Conservation (phyloP, 805 yeast genomes). For the Candida ponderosae region DNA sequence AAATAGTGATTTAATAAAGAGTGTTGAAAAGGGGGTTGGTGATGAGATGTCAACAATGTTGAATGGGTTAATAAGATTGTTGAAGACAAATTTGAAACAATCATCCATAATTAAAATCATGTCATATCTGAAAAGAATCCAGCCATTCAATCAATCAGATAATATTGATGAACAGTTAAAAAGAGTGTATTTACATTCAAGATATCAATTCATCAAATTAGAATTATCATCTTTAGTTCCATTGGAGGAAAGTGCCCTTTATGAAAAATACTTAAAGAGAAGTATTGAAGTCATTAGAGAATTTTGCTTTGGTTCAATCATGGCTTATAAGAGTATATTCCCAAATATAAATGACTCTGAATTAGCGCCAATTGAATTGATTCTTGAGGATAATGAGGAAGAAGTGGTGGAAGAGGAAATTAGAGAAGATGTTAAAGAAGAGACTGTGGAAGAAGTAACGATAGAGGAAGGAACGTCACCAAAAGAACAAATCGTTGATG, state of each 20-base stretch:
- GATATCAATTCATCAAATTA: conserved; percentile 56
- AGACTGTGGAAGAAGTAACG: background rate
- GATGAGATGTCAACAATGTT: conserved; percentile 60
- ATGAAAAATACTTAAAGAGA: conserved; percentile 62
- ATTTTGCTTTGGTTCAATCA: conserved; percentile 65
- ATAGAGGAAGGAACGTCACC: background rate
- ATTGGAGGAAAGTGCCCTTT: conserved; percentile 40
- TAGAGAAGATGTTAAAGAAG: conserved; percentile 12
- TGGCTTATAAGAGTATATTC: conserved; percentile 60
- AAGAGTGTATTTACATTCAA: conserved; percentile 55
- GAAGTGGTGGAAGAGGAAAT: conserved; percentile 20
- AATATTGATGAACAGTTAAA: conserved; percentile 31
- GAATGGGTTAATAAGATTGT: conserved; percentile 55
- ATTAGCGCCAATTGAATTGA: conserved; percentile 9
- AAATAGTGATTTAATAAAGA: conserved; percentile 40
- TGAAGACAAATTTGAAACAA: conserved; percentile 72
- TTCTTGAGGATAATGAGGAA: conserved; percentile 11
- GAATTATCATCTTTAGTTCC: conserved; percentile 56
- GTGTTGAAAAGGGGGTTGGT: conserved; percentile 44
- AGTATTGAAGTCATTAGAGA: conserved; percentile 82
- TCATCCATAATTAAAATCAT: conserved; percentile 73
- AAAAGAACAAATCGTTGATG: conserved; percentile 21
- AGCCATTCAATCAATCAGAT: conserved; percentile 32
- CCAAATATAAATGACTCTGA: conserved; percentile 25
- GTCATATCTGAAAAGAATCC: conserved; percentile 65